These are phyloP conservation scores for Solanum appendiculatum DNA, from an alignment of 257 asterid genomes.

Conservation along the genomic window DNA sequence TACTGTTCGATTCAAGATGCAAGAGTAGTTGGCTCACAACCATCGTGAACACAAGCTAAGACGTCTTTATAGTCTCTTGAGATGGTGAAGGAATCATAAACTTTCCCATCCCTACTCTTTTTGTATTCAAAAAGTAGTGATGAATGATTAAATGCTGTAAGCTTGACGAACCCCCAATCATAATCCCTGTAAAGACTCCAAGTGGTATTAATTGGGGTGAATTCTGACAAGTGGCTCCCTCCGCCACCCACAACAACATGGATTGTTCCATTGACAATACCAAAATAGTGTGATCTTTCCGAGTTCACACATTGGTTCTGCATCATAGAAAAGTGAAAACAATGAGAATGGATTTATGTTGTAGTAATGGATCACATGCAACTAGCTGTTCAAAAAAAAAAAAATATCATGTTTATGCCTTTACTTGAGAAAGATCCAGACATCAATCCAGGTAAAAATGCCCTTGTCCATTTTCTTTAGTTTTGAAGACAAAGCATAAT, in stretches of 20 bases:
- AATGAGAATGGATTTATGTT: not conserved
- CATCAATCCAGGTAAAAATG: not conserved
- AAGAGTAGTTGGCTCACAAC: conserved; percentile 55
- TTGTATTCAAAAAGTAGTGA: conserved; percentile 66
- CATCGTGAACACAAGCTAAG: conserved; percentile 67
- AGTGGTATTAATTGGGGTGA: conserved; percentile 26
- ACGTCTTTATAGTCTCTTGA: conserved; percentile 77
- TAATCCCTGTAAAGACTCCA: conserved; percentile 77
- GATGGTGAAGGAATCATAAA: conserved; percentile 71
- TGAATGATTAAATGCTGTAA: conserved; percentile 62
- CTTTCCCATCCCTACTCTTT: conserved; percentile 71
- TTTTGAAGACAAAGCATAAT: not conserved
- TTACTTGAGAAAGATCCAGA: not conserved
- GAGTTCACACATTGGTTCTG: conserved; percentile 48
- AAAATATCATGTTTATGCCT: not conserved
- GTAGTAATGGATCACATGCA: not conserved
- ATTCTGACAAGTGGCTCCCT: conserved; percentile 56
- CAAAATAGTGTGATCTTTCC: conserved; percentile 36
- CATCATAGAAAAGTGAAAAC: not conserved
- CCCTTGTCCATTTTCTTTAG: not conserved
- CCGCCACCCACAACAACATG: conserved; percentile 50
- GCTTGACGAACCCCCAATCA: conserved; percentile 67
- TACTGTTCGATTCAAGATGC: conserved; percentile 23
- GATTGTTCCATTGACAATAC: conserved; percentile 67
- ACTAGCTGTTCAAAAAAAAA: no score